Base-by-base conservation (phyloP, 306 rosid genomes). In the Vigna reflexopilosa region DNA sequence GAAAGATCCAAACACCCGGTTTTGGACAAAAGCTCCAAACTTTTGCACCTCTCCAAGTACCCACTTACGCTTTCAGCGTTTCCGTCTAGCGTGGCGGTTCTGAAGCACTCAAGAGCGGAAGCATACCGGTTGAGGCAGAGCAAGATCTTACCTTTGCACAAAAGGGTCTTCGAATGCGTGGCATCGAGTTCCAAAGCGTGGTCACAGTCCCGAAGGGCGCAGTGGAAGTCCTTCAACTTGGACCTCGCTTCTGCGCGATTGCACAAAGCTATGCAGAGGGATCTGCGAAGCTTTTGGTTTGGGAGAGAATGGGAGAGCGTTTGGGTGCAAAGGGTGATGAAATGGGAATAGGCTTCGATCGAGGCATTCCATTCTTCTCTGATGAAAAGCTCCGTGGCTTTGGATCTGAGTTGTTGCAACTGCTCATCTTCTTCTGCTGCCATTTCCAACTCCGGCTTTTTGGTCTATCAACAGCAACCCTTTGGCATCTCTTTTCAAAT, bases 331-430 rank as follows among this genome's bases (percentile, higher is more conserved):
- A 88, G 85, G 13, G 65, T 48, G 81, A 92, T 90, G 88, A 92
- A 85, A 3, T 82, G 85, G 24, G 96, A 87, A 76, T 90, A 94
- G 7, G 88, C 80, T 0, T 72, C 44, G 19, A 92, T 74, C 2
- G 95, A 80, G 0, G 89, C 92, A 1, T 69, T 80, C 97, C 97
- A 94, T 86, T 94, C 97, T 85, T 92, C 97, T 90, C 97, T 87
- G 16, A 94, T 82, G 69, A 92, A 80, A 44, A 89, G 90, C 75
- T 94, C 97, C 5, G 93, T 78, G 82, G 98, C 98, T 86, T 83
- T 94, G 77, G 97, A 90, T 88, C 97, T 69, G 24, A 94, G 90
- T 15, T 77, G 81, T 55, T 92, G 97, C 85, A 90, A 32, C 19
- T 16, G 54, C 24, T 78, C 91, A 40, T 79, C 91, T 67, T 81